Evolutionary conservation across 1,284 basidiomycete species (phyloP).

Genomic region (Vanrija sp.): DNA sequence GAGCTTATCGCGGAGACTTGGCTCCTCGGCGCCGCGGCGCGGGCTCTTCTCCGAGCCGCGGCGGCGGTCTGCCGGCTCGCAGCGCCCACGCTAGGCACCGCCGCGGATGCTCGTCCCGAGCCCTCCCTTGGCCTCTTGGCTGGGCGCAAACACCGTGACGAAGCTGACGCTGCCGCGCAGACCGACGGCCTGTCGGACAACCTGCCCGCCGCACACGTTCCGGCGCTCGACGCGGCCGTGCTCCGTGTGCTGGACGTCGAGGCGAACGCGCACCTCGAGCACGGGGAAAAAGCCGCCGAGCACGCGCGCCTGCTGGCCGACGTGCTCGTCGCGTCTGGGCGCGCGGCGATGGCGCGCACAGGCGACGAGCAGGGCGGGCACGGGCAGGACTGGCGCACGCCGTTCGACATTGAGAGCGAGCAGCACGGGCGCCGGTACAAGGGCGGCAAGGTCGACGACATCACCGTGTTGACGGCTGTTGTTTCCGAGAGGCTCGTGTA

Average conservation of each 20-base stretch:
- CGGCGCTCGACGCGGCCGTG: conserved; percentile 32
- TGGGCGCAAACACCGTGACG: neutral
- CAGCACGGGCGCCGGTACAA: conserved; percentile 48
- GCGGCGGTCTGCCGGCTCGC: no score
- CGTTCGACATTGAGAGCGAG: conserved; percentile 44
- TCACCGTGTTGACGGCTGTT: conserved; percentile 43
- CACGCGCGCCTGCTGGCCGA: conserved; percentile 48
- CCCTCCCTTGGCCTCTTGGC: neutral
- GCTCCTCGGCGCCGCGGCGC: no score
- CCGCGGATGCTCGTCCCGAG: no score
- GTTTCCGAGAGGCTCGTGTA: conserved; percentile 19
- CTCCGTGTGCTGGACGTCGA: conserved; percentile 30
- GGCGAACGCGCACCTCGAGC: conserved; percentile 33
- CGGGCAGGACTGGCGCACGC: conserved; percentile 37
- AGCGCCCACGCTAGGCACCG: no score
- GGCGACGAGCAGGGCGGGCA: conserved; percentile 34
- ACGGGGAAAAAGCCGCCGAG: conserved; percentile 34
- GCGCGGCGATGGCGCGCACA: conserved; percentile 46
- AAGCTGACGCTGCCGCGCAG: no score
- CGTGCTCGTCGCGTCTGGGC: conserved; percentile 49
- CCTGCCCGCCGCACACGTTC: conserved; percentile 49
- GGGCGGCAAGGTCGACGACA: conserved; percentile 53
- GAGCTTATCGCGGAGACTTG: no score
- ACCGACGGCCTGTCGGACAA: conserved; percentile 59
- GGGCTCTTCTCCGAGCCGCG: no score